Percentiles rank a stretch among this genome's conserved stretches.
Evolutionary conservation across 345 rosid genomes (phyloP).

Genomic region (thale cress (Arabidopsis thaliana)): DNA sequence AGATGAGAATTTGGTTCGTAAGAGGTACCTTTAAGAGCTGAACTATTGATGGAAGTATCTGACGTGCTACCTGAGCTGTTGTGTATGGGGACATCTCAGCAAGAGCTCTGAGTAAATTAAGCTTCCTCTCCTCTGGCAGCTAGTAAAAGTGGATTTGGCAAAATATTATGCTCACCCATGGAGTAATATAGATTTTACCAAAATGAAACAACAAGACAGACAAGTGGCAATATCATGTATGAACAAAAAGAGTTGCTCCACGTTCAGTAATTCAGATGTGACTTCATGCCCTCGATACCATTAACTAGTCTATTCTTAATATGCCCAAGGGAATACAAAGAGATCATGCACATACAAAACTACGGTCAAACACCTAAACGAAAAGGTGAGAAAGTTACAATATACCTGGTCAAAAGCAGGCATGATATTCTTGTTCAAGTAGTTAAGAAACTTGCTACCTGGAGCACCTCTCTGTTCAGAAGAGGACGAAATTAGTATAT

Average conservation of each 20-base stretch:
- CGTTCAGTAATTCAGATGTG: constrained; percentile 13
- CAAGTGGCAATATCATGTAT: constrained; percentile 1
- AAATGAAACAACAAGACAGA: constrained; percentile 18
- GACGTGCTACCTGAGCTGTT: constrained; percentile 78
- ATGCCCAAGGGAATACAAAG: constrained; percentile 2
- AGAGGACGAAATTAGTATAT: constrained; percentile 9
- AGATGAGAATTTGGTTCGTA: constrained; percentile 1
- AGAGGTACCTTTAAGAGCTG: constrained; percentile 71
- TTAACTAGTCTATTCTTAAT: constrained; percentile 7
- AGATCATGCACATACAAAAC: background rate
- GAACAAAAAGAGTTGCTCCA: background rate
- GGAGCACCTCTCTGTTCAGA: constrained; percentile 78
- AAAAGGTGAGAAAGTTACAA: background rate
- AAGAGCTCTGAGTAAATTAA: constrained; percentile 81
- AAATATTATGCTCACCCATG: background rate
- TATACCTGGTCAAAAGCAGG: constrained; percentile 85
- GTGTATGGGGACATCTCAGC: constrained; percentile 86
- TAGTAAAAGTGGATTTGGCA: constrained; percentile 41
- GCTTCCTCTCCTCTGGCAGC: constrained; percentile 92
- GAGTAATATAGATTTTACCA: background rate
- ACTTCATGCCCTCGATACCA: background rate
- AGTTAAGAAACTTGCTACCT: constrained; percentile 77
- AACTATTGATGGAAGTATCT: constrained; percentile 82
- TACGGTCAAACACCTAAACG: background rate
- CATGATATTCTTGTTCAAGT: constrained; percentile 74